Evolutionary conservation across 345 rosid species (phyloP), one percentile per base, ranked within the genome.

Genomic region (Arabidopsis thaliana): DNA sequence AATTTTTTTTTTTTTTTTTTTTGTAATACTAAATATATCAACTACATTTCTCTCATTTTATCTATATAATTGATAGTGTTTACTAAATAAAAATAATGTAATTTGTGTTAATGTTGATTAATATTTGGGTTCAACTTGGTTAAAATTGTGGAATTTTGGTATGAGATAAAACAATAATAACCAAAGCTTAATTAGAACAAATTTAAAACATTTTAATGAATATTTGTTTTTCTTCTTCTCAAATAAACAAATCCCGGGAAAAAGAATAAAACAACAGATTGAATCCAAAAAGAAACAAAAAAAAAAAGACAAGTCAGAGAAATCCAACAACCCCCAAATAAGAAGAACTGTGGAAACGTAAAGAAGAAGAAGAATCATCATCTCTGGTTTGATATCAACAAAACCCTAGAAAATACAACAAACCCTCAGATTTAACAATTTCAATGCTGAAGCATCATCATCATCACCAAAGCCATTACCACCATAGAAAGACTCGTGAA

Each of bases 261-360:
- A 65, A 58, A 59, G 67, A 60, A 71, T 49, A 60, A 76, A 76
- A 69, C 80, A 76, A 76, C 80, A 76, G 53, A 63, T 60, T 2
- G 7, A 55, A 45, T 69, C 72, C 72, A 60, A 60, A 59, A n/a
- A 16, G 28, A 32, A 32, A 57, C 0, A 42, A n/a, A 45, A 5
- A n/a, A 9, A 62, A 5, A 55, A 3, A 70, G 20, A 70, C 57
- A 77, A 49, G 76, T 71, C 76, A 77, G 62, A 52, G 6, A 65
- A 71, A 55, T 57, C 55, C 49, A 77, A 65, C 71, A 77, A 64
- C 60, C 60, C 75, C 45, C 61, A 63, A 45, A 56, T 70, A 64
- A 64, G 46, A 67, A 67, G 69, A 77, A 71, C 75, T 63, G 69
- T 55, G 75, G 65, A 63, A 77, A 70, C 80, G 66, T 77, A 49